These are phyloP conservation scores for Lactarius hatsudake DNA, from an alignment of 768 basidiomycete genomes.

Conservation along the genomic window DNA sequence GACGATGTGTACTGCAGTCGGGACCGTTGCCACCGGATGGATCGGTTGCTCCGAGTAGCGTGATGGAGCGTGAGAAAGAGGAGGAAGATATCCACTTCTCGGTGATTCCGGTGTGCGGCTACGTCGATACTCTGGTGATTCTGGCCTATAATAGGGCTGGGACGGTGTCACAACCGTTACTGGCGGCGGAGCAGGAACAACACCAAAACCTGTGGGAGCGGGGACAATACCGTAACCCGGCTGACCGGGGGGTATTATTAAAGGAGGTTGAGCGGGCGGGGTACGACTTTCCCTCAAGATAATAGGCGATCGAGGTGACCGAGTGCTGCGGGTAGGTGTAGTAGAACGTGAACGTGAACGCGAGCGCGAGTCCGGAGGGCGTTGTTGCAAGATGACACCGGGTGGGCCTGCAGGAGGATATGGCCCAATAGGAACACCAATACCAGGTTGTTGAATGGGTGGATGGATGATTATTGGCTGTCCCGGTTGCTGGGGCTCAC, in stretches of 20 bases:
- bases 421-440: not conserved
- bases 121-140: constrained; percentile 2
- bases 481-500: not conserved
- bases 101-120: constrained; percentile 6
- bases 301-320: not conserved
- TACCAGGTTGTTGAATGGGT: not conserved
- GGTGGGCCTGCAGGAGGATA: not conserved
- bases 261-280: not conserved
- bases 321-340: not conserved
- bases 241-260: not conserved
- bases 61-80: constrained; percentile 8
- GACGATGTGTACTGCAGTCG: constrained; percentile 8
- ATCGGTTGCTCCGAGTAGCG: constrained; percentile 3
- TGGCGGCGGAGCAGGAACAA: not conserved
- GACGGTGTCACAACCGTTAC: not conserved
- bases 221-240: not conserved
- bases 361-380: not conserved
- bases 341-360: not conserved
- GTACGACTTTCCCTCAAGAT: not conserved
- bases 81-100: not conserved
- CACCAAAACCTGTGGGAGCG: not conserved
- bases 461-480: constrained; percentile 19
- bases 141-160: not conserved
- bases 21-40: not conserved
- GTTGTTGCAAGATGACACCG: not conserved